Percentiles rank a stretch among this genome's conserved stretches.
These are phyloP conservation scores for Geranium rotundifolium DNA, from an alignment of 345 rosid genomes.

Conservation along the genomic window DNA sequence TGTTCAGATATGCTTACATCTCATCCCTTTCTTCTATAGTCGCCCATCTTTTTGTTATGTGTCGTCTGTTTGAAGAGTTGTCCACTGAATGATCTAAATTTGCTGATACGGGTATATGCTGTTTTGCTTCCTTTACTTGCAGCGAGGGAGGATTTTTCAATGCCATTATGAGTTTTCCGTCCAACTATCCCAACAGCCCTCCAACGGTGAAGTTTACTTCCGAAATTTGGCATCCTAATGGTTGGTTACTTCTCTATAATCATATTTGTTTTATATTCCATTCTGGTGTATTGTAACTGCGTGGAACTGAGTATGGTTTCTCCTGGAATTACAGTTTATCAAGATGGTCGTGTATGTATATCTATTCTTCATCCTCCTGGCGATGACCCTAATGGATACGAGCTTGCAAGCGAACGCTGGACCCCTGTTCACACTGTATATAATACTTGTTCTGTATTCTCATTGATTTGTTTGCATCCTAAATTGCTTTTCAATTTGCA, in stretches of 20 bases:
- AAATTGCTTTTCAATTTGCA: too few species aligned
- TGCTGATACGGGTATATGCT: not conserved
- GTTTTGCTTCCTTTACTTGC: conserved; percentile 9
- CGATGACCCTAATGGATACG: conserved; percentile 94
- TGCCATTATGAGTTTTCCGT: conserved; percentile 71
- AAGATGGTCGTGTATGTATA: conserved; percentile 77
- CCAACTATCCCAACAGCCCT: conserved; percentile 57
- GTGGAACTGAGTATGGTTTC: not conserved
- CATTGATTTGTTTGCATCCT: not conserved
- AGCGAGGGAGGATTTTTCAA: conserved; percentile 82
- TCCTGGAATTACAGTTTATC: conserved; percentile 33
- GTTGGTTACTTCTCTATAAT: conserved; percentile 18
- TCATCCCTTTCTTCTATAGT: not conserved
- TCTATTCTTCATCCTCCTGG: conserved; percentile 92
- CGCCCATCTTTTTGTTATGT: not conserved
- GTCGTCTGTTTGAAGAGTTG: not conserved
- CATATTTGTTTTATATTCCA: conserved; percentile 1
- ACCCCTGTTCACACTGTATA: conserved; percentile 71
- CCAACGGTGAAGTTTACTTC: conserved; percentile 73
- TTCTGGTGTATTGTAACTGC: not conserved
- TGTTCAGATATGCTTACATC: not conserved
- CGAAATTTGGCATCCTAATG: conserved; percentile 92
- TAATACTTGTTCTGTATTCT: not conserved
- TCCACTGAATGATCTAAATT: not conserved
- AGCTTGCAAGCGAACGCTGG: conserved; percentile 85